Conservation (phyloP, 169 alveolate genomes). For the Plasmodium fragile region DNA sequence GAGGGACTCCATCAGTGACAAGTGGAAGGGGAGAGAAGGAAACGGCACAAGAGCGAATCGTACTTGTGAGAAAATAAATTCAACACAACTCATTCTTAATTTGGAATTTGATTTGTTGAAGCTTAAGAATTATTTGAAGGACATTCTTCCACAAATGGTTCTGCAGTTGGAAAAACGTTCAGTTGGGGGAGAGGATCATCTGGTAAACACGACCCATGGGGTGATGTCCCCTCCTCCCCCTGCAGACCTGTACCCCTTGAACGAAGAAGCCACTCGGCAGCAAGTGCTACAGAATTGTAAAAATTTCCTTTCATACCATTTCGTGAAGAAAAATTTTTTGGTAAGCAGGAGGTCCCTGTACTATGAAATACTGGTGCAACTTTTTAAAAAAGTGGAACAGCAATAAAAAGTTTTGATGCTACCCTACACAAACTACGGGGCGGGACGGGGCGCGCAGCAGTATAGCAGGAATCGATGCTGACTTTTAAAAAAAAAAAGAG, state of each 20-base stretch:
- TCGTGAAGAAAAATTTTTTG: not conserved
- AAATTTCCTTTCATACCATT: conserved; percentile 39
- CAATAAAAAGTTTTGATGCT: not conserved
- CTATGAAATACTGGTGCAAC: not conserved
- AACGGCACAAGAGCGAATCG: not conserved
- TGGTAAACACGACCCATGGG: not conserved
- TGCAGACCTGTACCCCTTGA: not conserved
- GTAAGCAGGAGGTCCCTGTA: conserved; percentile 29
- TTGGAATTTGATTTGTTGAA: not conserved
- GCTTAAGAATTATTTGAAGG: not conserved
- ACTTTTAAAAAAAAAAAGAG: no score
- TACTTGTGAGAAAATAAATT: not conserved
- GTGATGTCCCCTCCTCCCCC: not conserved
- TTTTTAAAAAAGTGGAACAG: not conserved
- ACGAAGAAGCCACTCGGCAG: not conserved
- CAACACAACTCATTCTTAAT: not conserved
- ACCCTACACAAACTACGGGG: no score
- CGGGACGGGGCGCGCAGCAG: no score
- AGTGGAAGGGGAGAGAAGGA: not conserved
- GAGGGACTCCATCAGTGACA: not conserved
- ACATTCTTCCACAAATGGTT: not conserved
- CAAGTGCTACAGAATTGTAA: conserved; percentile 7
- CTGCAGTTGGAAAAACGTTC: not conserved
- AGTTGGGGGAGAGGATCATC: not conserved
- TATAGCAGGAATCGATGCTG: not conserved